Percentiles rank a stretch among this genome's conserved stretches.
Evolutionary conservation across 2,329 filamentous ascomycete species (phyloP).

Genomic region (Monilinia vaccinii-corymbosi): DNA sequence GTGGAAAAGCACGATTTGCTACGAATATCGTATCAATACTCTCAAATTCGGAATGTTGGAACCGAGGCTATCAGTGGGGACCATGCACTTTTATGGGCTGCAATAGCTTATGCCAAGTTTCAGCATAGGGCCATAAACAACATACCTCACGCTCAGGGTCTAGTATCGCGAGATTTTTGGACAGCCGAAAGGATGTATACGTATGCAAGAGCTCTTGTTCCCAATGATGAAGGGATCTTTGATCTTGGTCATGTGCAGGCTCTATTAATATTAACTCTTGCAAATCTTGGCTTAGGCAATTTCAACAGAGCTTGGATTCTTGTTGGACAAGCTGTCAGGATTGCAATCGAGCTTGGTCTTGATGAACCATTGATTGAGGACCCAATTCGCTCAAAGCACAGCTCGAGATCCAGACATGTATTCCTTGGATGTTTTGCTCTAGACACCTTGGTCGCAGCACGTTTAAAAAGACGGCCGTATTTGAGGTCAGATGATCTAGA

Average conservation of each 20-base stretch:
- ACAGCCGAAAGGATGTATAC: conserved; percentile 38
- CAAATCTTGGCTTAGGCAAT: conserved; percentile 52
- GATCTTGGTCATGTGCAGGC: conserved; percentile 46
- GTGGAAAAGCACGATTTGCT: conserved; percentile 48
- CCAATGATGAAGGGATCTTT: conserved; percentile 38
- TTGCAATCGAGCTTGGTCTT: conserved; percentile 37
- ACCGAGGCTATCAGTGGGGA: conserved; percentile 25
- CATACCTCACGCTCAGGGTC: conserved; percentile 21
- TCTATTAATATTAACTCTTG: conserved; percentile 49
- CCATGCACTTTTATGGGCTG: conserved; percentile 52
- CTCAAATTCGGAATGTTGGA: conserved; percentile 14
- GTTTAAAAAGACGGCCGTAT: conserved; percentile 41
- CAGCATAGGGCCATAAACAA: conserved; percentile 33
- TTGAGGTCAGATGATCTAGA: conserved; percentile 40
- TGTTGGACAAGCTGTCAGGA: conserved; percentile 53
- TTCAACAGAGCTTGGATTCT: conserved; percentile 52
- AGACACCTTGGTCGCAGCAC: conserved; percentile 47
- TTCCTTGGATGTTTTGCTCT: conserved; percentile 53
- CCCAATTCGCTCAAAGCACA: conserved; percentile 20
- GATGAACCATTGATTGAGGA: conserved; percentile 27
- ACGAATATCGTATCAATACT: conserved; percentile 27
- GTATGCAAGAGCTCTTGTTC: conserved; percentile 41
- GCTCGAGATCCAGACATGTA: conserved; percentile 33
- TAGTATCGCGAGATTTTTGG: conserved; percentile 17
- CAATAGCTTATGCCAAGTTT: conserved; percentile 47